Evolutionary conservation across 768 basidiomycete species (phyloP).

Genomic region (Tephrocybe sp.): DNA sequence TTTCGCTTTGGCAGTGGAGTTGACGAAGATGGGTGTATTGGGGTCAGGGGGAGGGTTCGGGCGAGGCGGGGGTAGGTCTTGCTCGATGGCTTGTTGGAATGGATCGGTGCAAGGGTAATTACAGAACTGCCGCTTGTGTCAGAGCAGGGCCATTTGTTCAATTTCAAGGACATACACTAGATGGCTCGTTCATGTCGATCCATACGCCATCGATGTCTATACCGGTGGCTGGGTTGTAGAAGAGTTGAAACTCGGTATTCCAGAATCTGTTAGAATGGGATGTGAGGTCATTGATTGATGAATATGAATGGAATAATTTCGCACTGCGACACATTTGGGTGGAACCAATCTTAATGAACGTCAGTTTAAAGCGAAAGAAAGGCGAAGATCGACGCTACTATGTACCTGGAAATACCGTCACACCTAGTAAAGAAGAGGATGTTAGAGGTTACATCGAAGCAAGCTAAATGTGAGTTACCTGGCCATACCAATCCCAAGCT

Average conservation of each 20-base stretch:
- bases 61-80: conserved; percentile 55
- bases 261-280: conserved; percentile 50
- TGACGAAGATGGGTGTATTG: conserved; percentile 50
- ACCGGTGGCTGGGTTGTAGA: conserved; percentile 53
- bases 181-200: conserved; percentile 79
- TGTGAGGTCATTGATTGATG: background rate
- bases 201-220: conserved; percentile 71
- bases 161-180: conserved; percentile 44
- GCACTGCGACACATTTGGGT: conserved; percentile 38
- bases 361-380: background rate
- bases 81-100: conserved; percentile 52
- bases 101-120: conserved; percentile 60
- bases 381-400: background rate
- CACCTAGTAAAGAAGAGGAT: conserved; percentile 10
- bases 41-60: conserved; percentile 50
- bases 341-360: background rate
- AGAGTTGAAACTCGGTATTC: conserved; percentile 57
- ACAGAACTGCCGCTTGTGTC: conserved; percentile 49
- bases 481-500: conserved; percentile 66
- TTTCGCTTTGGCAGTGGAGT: conserved; percentile 18
- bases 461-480: conserved; percentile 30
- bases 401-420: background rate
- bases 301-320: conserved; percentile 8
- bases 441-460: background rate
- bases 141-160: background rate